Percentiles rank a stretch among this genome's conserved stretches.
phyloP scores from a whole-genome alignment of 306 rosid genomes.

The Begonia loranthoides region DNA sequence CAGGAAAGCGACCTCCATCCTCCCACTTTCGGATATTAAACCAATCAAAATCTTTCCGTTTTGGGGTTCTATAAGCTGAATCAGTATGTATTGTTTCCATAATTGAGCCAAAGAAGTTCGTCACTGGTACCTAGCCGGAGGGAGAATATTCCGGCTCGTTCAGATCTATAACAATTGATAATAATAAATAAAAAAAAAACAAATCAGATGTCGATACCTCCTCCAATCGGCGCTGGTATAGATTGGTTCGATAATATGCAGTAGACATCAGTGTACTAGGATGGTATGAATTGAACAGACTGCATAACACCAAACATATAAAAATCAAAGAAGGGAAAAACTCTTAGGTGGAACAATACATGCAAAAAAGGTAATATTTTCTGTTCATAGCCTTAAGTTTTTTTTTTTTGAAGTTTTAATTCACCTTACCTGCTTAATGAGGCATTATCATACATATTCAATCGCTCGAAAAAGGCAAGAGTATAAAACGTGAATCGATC shows the following conservation, averaged over 20 bases:
- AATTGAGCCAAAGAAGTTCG: conserved; percentile 92
- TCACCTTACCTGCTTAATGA: conserved; percentile 65
- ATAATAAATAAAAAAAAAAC: conserved; percentile 1
- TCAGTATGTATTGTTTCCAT: conserved; percentile 89
- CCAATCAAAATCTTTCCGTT: conserved; percentile 11
- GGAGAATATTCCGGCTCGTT: not conserved
- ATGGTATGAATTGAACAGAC: conserved; percentile 73
- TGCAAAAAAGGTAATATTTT: no score
- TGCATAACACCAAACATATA: conserved; percentile 25
- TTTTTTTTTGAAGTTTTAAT: not conserved
- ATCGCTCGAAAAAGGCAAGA: conserved; percentile 80
- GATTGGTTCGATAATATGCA: conserved; percentile 71
- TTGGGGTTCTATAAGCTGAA: conserved; percentile 45
- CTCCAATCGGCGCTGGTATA: conserved; percentile 60
- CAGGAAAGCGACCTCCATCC: conserved; percentile 18
- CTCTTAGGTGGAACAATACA: not conserved
- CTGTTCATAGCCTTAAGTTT: not conserved
- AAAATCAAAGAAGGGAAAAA: not conserved
- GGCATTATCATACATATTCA: conserved; percentile 88
- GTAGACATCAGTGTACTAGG: conserved; percentile 87
- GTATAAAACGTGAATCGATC: conserved; percentile 95
- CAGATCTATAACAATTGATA: not conserved
- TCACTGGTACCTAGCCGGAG: conserved; percentile 62
- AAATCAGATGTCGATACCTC: conserved; percentile 30
- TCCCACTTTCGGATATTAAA: conserved; percentile 15